Evolutionary conservation across 495 filamentous ascomycete species (phyloP), one percentile per base, ranked within the genome.

Genomic region (Clohesyomyces aquaticus): DNA sequence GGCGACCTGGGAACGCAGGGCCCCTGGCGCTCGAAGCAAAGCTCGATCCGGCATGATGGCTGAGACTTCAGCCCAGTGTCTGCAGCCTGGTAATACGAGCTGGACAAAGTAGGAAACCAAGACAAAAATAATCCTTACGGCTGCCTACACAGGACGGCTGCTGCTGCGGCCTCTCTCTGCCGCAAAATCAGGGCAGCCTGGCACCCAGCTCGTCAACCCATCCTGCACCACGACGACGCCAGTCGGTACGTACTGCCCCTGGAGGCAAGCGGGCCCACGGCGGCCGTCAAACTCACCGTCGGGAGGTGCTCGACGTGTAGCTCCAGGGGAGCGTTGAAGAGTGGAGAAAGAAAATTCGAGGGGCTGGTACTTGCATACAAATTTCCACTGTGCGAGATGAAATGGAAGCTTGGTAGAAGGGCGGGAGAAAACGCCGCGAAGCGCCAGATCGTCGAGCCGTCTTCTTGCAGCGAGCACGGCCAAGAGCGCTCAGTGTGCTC

Each of bases 401-500:
- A 45, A 65, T 65, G 52, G 66, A 69, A 69, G 61, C 25, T 21
- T 55, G 52, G 57, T 48, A 58, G 66, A 69, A 69, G 61, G 43
- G 28, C 66, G 66, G 61, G 56, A 65, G 66, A 69, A 69, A 49
- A 55, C 57, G 55, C 49, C 49, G 54, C 8, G 14, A 8, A n/a
- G 49, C 41, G 21, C 41, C 9, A 22, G 51, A 63, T 66, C 49
- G 41, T 48, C 35, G 19, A 61, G 55, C 32, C 23, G 47, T 50
- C 16, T n/a, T n/a, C n/a, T 22, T 59, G 27, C 43, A 57, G 28
- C 38, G 16, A 61, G 41, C 48, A 53, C 4, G 50, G 26, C 48
- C 21, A 28, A 21, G n/a, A 22, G 42, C 22, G 38, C 29, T 46
- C 53, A 64, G 38, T 51, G 57, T 57, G 46, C 28, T 43, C 32